Conservation (phyloP, 768 basidiomycete species). For the Pisolithus albus region DNA sequence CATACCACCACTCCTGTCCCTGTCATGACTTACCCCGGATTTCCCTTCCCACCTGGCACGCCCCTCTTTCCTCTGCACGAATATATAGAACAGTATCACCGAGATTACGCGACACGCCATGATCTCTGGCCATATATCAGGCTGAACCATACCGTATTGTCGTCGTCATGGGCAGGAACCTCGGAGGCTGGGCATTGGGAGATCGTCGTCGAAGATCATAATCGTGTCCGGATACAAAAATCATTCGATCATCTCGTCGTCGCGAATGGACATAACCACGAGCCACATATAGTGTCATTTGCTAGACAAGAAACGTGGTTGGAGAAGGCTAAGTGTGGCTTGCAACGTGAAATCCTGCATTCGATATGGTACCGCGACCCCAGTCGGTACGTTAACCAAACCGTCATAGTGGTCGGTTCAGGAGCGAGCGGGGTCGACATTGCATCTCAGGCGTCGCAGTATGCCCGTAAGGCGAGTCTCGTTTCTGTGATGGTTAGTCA, state of each 20-base stretch:
- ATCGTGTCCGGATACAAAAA: constrained; percentile 16
- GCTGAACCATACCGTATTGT: constrained; percentile 38
- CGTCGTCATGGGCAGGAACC: constrained; percentile 39
- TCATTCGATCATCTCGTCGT: constrained; percentile 49
- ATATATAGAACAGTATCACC: constrained; percentile 41
- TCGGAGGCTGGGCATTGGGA: constrained; percentile 38
- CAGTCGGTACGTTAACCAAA: constrained; percentile 33
- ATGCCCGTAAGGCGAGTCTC: constrained; percentile 36
- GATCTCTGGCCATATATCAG: constrained; percentile 35
- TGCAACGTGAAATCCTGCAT: constrained; percentile 39
- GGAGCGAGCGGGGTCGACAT: constrained; percentile 43
- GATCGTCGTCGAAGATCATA: constrained; percentile 25
- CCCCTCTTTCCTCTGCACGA: constrained; percentile 46
- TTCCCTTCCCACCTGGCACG: constrained; percentile 45
- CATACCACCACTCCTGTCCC: constrained; percentile 52
- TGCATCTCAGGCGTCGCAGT: constrained; percentile 34
- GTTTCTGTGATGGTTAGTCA: background rate
- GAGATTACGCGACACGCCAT: constrained; percentile 32
- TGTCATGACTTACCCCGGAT: constrained; percentile 50
- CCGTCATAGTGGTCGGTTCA: constrained; percentile 46
- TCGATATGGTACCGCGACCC: constrained; percentile 49
- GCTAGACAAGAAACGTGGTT: constrained; percentile 47
- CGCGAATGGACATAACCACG: constrained; percentile 50
- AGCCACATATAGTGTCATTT: constrained; percentile 41
- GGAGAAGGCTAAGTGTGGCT: constrained; percentile 13